A percentile compares a stretch with the other conserved stretches of the same genome.
Conservation (phyloP, 2,329 filamentous ascomycete species). For the Penicillium capsulatum region DNA sequence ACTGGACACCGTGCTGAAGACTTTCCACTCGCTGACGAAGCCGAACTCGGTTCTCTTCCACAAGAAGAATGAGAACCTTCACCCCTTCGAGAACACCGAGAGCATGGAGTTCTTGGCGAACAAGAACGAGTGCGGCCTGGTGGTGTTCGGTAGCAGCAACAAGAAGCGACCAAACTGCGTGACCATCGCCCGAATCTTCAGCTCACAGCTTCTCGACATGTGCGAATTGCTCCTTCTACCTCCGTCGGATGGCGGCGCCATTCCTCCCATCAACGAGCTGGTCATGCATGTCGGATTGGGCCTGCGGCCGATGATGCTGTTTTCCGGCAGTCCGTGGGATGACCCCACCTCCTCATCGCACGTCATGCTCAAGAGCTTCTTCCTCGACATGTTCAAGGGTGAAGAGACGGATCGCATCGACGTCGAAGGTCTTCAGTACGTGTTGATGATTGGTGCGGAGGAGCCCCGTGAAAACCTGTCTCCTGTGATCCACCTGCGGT, state of each 20-base stretch:
- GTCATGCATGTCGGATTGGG: slow-evolving; percentile 67
- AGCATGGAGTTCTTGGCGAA: slow-evolving; percentile 92
- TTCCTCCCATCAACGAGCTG: slow-evolving; percentile 48
- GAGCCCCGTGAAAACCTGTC: slow-evolving; percentile 49
- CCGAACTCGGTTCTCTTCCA: slow-evolving; percentile 84
- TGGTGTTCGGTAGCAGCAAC: slow-evolving; percentile 77
- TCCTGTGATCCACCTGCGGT: slow-evolving; percentile 60
- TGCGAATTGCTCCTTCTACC: slow-evolving; percentile 80
- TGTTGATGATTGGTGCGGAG: slow-evolving; percentile 75
- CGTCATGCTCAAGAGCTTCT: slow-evolving; percentile 78
- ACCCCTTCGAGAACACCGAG: slow-evolving; percentile 85
- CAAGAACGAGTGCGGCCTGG: slow-evolving; percentile 87
- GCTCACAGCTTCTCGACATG: slow-evolving; percentile 89
- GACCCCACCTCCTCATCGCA: slow-evolving; percentile 74
- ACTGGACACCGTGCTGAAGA: slow-evolving; percentile 75
- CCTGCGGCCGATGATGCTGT: slow-evolving; percentile 84
- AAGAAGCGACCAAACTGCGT: slow-evolving; percentile 96
- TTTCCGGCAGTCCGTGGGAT: slow-evolving; percentile 83
- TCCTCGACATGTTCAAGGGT: slow-evolving; percentile 88
- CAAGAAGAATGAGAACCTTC: slow-evolving; percentile 88
- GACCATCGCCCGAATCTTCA: slow-evolving; percentile 77
- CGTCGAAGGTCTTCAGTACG: slow-evolving; percentile 89
- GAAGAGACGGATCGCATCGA: slow-evolving; percentile 77
- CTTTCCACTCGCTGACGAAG: slow-evolving; percentile 78
- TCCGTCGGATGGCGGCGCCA: slow-evolving; percentile 50